Conservation (phyloP, 768 basidiomycete genomes). For the Leccinum longicurvipes region DNA sequence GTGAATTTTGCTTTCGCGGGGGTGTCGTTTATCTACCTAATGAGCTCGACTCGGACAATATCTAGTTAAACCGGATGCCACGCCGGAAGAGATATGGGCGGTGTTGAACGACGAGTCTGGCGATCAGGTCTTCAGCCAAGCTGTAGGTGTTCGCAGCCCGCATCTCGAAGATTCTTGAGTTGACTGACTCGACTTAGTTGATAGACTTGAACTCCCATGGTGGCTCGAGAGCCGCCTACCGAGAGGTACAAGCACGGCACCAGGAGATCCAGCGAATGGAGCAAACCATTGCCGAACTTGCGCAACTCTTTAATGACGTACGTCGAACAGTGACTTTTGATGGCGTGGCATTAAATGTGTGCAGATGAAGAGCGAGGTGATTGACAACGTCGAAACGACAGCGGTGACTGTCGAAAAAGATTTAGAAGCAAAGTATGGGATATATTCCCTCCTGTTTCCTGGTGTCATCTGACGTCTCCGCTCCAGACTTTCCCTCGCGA, state of each 20-base stretch:
- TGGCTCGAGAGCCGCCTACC: constrained; percentile 84
- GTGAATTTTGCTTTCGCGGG: constrained; percentile 36
- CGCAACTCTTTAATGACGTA: constrained; percentile 94
- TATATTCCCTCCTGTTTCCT: not conserved
- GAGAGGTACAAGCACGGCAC: constrained; percentile 96
- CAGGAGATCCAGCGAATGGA: constrained; percentile 96
- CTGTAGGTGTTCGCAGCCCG: constrained; percentile 43
- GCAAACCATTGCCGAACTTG: constrained; percentile 85
- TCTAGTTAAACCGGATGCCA: constrained; percentile 88
- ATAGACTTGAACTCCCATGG: constrained; percentile 87
- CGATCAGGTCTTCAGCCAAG: constrained; percentile 87
- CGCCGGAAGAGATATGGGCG: constrained; percentile 80
- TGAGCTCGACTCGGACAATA: not conserved
- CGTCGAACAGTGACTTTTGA: constrained; percentile 21
- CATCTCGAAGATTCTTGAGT: not conserved
- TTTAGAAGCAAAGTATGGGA: constrained; percentile 74
- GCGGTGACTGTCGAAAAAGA: constrained; percentile 76
- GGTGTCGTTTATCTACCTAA: not conserved
- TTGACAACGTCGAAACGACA: constrained; percentile 77
- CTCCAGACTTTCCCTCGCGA: constrained; percentile 71
- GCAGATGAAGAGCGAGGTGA: constrained; percentile 90
- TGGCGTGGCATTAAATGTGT: constrained; percentile 1
- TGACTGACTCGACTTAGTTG: constrained; percentile 47
- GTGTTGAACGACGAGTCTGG: constrained; percentile 81
- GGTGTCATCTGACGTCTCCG: not conserved